Percentiles rank a stretch among this genome's conserved stretches.
Evolutionary conservation across 2,329 filamentous ascomycete genomes (phyloP).

Genomic region (Arthrobotrys megalospora): DNA sequence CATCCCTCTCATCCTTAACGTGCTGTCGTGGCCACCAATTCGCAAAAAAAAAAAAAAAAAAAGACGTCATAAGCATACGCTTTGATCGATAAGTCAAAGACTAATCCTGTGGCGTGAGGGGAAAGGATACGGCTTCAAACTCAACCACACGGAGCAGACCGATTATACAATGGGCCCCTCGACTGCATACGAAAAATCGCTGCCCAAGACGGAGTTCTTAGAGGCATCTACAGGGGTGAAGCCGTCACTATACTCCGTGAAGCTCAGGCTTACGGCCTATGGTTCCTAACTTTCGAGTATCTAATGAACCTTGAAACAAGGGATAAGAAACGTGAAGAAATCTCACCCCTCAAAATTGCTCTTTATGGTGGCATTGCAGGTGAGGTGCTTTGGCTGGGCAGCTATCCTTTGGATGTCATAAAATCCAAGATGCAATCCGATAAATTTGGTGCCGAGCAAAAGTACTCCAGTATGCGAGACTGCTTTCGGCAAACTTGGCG

Average conservation of each 20-base stretch:
- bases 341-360: conserved; percentile 88
- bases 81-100: conserved; percentile 40
- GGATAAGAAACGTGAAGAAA: conserved; percentile 83
- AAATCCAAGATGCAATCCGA: conserved; percentile 99
- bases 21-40: neutral
- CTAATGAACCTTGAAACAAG: conserved; percentile 91
- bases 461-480: conserved; percentile 86
- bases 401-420: conserved; percentile 96
- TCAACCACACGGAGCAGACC: conserved; percentile 86
- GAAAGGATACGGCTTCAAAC: conserved; percentile 89
- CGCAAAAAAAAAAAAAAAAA: neutral
- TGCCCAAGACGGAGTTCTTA: conserved; percentile 77
- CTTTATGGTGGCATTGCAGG: conserved; percentile 93
- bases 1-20: neutral
- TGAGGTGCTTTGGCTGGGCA: conserved; percentile 91
- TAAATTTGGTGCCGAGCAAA: conserved; percentile 78
- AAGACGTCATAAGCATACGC: conserved; percentile 33
- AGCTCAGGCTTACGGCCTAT: conserved; percentile 93
- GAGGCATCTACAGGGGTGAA: conserved; percentile 87
- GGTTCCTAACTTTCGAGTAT: conserved; percentile 96
- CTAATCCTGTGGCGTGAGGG: conserved; percentile 32
- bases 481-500: conserved; percentile 88
- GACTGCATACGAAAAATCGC: conserved; percentile 92
- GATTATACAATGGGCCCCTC: conserved; percentile 85
- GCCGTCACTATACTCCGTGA: conserved; percentile 89